Evolutionary conservation across 2,329 filamentous ascomycete genomes (phyloP).

Genomic region (Monilinia polystroma): DNA sequence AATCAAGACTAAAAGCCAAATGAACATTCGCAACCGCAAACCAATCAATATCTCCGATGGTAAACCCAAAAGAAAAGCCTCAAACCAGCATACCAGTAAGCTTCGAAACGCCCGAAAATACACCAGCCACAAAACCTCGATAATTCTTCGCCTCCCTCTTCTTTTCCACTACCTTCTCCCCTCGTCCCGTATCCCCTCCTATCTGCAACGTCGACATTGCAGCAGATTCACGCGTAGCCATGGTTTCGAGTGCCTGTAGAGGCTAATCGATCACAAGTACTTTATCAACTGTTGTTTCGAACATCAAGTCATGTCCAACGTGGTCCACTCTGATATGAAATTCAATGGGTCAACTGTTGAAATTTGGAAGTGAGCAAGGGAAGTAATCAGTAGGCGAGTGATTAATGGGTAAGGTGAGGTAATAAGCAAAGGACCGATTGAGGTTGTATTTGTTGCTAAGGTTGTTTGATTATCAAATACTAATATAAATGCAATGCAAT

Average conservation of each 20-base stretch:
- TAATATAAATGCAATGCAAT: no score
- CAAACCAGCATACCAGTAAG: constrained; percentile 60
- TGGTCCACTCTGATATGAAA: no score
- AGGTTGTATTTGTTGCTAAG: no score
- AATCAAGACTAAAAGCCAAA: neutral
- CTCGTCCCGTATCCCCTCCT: neutral
- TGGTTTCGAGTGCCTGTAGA: neutral
- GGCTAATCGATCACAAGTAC: no score
- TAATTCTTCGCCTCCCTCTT: constrained; percentile 54
- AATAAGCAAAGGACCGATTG: no score
- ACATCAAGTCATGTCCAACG: neutral
- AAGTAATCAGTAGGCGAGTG: no score
- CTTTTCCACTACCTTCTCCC: constrained; percentile 32
- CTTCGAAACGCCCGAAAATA: constrained; percentile 93
- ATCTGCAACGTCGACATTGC: constrained; percentile 1
- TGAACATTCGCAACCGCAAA: neutral
- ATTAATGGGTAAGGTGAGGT: no score
- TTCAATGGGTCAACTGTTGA: no score
- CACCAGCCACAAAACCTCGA: constrained; percentile 95
- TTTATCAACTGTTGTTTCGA: neutral
- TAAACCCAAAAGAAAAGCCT: neutral
- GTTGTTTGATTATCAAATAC: no score
- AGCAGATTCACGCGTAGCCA: constrained; percentile 7
- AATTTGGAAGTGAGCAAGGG: no score
- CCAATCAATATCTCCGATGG: neutral